Evolutionary conservation across 75 land plant species (phyloP).

Genomic region (Pinus albicaulis): DNA sequence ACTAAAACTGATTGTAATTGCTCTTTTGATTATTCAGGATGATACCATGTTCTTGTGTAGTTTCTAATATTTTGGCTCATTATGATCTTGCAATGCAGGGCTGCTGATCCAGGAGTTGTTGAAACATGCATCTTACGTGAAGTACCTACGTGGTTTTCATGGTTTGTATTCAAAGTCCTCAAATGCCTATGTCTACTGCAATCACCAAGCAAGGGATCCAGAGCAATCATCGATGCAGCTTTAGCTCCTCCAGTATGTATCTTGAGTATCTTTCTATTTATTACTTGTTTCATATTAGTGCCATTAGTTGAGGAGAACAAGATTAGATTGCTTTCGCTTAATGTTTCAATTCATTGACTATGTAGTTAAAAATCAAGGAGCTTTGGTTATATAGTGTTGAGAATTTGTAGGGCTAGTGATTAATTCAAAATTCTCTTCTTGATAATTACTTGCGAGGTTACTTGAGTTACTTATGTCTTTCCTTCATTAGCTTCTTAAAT

Average conservation of each 20-base stretch:
- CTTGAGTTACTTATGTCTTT: too few species aligned
- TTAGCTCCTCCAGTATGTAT: conserved; percentile 75
- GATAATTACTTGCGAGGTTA: too few species aligned
- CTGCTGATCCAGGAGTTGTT: conserved; percentile 89
- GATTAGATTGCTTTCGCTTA: not conserved
- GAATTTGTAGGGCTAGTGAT: too few species aligned
- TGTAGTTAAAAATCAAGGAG: not conserved
- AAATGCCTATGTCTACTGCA: conserved; percentile 54
- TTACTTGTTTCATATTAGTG: conserved; percentile 1
- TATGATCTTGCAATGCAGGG: conserved; percentile 28
- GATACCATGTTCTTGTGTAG: not conserved
- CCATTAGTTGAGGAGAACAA: not conserved
- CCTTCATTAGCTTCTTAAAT: too few species aligned
- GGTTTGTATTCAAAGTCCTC: conserved; percentile 34
- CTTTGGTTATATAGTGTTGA: not conserved
- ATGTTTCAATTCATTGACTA: not conserved
- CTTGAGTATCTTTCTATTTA: not conserved
- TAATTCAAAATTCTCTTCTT: too few species aligned
- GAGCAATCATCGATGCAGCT: conserved; percentile 73
- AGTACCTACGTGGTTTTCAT: conserved; percentile 51
- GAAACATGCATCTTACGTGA: conserved; percentile 73
- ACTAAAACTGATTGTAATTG: not conserved
- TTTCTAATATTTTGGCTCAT: not conserved
- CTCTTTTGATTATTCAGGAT: not conserved
- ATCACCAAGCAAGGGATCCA: conserved; percentile 49